Evolutionary conservation across 495 filamentous ascomycete species (phyloP).

Genomic region (Aspergillus nidulans): DNA sequence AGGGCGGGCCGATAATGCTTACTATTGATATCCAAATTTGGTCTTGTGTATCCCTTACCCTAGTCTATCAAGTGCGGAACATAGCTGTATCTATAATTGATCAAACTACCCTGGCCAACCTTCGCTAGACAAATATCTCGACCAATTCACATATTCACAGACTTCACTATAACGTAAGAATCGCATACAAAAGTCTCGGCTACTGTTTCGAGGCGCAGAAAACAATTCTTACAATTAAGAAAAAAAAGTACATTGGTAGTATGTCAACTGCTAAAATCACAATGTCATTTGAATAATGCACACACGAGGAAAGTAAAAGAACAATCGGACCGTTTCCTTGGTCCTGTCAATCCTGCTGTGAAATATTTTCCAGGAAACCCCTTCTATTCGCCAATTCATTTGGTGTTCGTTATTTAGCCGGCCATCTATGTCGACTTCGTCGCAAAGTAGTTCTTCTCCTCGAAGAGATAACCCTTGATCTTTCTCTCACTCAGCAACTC

Average conservation of each 20-base stretch:
- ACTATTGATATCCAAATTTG: slow-evolving; percentile 44
- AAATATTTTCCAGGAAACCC: too few species aligned
- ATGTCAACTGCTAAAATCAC: slow-evolving; percentile 5
- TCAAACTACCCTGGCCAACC: background rate
- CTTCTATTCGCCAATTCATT: too few species aligned
- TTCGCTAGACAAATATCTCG: too few species aligned
- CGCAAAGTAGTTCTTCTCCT: slow-evolving; percentile 81
- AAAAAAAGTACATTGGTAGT: slow-evolving; percentile 3
- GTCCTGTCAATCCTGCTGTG: too few species aligned
- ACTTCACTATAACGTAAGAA: background rate
- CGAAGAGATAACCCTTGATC: slow-evolving; percentile 82
- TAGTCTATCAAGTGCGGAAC: background rate
- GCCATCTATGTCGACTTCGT: slow-evolving; percentile 8
- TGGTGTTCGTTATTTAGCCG: too few species aligned
- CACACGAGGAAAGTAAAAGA: background rate
- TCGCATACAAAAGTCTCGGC: background rate
- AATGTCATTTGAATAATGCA: slow-evolving; percentile 9
- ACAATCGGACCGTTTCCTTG: background rate
- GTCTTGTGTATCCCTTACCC: too few species aligned
- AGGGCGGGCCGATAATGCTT: slow-evolving; percentile 35
- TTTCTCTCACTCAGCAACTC: slow-evolving; percentile 79
- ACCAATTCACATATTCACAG: too few species aligned
- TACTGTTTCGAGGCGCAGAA: too few species aligned
- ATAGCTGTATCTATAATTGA: background rate
- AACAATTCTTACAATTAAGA: background rate